Conservation (phyloP, 345 rosid genomes). For the Microthlaspi erraticum region DNA sequence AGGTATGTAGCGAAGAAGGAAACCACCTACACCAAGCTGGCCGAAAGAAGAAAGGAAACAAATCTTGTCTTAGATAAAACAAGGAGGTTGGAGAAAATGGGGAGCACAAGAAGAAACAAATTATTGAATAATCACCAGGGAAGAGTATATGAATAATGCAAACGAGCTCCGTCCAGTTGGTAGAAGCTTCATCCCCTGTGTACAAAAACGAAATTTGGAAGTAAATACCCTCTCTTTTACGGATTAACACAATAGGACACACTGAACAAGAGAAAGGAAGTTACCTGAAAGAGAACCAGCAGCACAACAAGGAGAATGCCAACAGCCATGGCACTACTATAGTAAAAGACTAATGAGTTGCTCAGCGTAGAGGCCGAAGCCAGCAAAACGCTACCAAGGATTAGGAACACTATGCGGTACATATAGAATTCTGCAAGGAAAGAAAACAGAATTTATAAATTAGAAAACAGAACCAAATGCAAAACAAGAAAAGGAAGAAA, state of each 20-base stretch:
- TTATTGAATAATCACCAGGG: conserved; percentile 59
- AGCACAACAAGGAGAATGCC: conserved; percentile 87
- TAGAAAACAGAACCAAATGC: conserved; percentile 18
- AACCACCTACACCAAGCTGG: conserved; percentile 91
- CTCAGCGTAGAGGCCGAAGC: conserved; percentile 70
- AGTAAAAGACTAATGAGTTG: conserved; percentile 83
- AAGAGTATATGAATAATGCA: conserved; percentile 79
- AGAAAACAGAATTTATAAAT: conserved; percentile 5
- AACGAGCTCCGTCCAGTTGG: conserved; percentile 90
- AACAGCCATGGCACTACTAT: conserved; percentile 88
- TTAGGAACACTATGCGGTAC: conserved; percentile 69
- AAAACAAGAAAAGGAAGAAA: conserved; percentile 6
- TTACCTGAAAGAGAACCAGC: conserved; percentile 90
- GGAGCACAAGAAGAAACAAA: neutral
- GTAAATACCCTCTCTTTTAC: conserved; percentile 5
- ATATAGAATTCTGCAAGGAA: conserved; percentile 60
- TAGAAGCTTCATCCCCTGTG: conserved; percentile 95
- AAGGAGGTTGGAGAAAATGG: neutral
- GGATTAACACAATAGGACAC: neutral
- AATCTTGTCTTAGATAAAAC: conserved; percentile 9
- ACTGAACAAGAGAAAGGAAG: neutral
- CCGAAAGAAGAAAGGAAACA: conserved; percentile 12
- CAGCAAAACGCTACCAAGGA: conserved; percentile 64
- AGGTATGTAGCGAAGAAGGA: conserved; percentile 80
- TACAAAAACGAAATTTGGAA: conserved; percentile 18